phyloP scores from a whole-genome alignment of 345 rosid genomes.

The Dovyalis caffra region DNA sequence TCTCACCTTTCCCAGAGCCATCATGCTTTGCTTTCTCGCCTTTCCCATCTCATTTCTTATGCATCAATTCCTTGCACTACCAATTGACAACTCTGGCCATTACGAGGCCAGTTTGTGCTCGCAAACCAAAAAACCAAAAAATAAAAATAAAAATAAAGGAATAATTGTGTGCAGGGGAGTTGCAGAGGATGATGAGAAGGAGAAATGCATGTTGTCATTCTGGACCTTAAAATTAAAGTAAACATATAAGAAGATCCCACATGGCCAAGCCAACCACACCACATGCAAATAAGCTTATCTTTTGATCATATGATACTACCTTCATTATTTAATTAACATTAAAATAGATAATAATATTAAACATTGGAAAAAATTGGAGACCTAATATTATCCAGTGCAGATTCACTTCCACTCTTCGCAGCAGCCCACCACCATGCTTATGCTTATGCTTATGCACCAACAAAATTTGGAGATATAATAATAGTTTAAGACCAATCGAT shows the following conservation, averaged over 20 bases:
- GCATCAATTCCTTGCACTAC: neutral
- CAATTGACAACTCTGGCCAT: neutral
- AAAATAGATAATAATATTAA: neutral
- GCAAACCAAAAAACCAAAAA: neutral
- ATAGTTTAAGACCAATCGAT: neutral
- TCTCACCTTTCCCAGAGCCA: neutral
- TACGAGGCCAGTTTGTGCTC: neutral
- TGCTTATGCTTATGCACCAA: slow-evolving; percentile 13
- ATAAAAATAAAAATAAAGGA: too few relatives aligned
- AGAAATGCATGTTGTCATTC: neutral
- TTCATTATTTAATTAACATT: slow-evolving; percentile 12
- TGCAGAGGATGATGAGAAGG: neutral
- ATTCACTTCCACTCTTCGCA: neutral
- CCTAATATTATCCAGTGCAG: slow-evolving; percentile 13
- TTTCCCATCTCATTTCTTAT: neutral
- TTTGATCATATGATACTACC: slow-evolving; percentile 17
- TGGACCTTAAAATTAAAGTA: neutral
- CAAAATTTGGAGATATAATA: slow-evolving; percentile 9
- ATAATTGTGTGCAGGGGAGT: slow-evolving; percentile 5
- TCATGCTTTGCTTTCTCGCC: slow-evolving; percentile 4
- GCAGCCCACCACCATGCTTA: neutral
- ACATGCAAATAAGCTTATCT: slow-evolving; percentile 26
- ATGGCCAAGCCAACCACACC: slow-evolving; percentile 33
- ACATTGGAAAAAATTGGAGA: slow-evolving; percentile 10
- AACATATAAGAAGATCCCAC: slow-evolving; percentile 20